A percentile compares a stretch with the other conserved stretches of the same genome.
These are phyloP conservation scores for Metschnikowia corniflorae DNA, from an alignment of 805 yeast species.

Conservation along the genomic window DNA sequence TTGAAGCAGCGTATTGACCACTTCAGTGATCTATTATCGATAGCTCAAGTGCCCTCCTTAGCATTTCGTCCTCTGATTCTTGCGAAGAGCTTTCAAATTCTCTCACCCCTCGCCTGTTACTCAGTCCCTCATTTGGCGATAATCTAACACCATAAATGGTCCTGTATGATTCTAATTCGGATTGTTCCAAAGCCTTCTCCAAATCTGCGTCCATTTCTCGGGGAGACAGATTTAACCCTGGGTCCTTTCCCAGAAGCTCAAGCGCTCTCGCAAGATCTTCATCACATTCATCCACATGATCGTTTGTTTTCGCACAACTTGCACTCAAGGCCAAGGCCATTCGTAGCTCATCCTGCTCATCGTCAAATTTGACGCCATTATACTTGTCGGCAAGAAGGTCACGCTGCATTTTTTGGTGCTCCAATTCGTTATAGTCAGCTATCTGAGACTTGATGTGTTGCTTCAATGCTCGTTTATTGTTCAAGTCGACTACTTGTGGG, in stretches of 20 bases:
- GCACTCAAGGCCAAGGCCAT: conserved; percentile 25
- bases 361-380: conserved; percentile 39
- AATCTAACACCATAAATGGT: conserved; percentile 8
- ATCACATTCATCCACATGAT: conserved; percentile 19
- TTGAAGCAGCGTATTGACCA: neutral
- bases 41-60: conserved; percentile 19
- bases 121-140: conserved; percentile 2
- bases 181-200: conserved; percentile 7
- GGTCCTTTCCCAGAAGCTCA: conserved; percentile 8
- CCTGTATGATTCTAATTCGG: conserved; percentile 7
- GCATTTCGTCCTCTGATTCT: conserved; percentile 19
- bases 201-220: neutral
- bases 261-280: conserved; percentile 27
- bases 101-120: neutral
- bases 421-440: conserved; percentile 34
- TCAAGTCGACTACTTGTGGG: conserved; percentile 15
- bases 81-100: neutral
- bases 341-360: conserved; percentile 26
- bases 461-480: conserved; percentile 10
- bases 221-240: neutral
- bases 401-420: conserved; percentile 22
- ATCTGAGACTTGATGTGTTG: conserved; percentile 31
- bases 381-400: conserved; percentile 38
- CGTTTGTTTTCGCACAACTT: conserved; percentile 9
- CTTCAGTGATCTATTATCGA: conserved; percentile 17